Percentiles rank a stretch among this genome's conserved stretches.
Evolutionary conservation across 176 grass and related monocot genomes (phyloP).

Genomic region (Pontederia paniculata): DNA sequence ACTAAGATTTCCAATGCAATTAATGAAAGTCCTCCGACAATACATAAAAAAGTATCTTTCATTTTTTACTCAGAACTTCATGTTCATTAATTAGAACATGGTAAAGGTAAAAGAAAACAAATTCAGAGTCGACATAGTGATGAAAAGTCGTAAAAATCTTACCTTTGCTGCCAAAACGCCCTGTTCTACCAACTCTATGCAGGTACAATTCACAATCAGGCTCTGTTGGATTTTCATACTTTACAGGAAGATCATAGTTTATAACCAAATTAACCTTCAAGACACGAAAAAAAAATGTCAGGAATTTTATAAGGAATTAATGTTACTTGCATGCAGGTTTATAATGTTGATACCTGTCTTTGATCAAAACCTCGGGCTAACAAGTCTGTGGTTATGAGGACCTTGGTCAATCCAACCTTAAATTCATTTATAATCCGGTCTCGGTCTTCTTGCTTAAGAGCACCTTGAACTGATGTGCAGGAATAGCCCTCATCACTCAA

Average conservation of each 20-base stretch:
- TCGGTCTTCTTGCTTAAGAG: conserved; percentile 65
- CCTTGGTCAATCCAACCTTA: conserved; percentile 74
- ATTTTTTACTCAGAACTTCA: neutral
- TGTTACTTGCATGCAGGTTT: neutral
- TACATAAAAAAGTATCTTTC: neutral
- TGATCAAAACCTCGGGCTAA: conserved; percentile 93
- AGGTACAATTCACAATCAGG: conserved; percentile 92
- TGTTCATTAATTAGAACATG: neutral
- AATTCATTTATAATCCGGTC: conserved; percentile 91
- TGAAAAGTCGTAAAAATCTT: conserved; percentile 14
- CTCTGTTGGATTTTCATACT: conserved; percentile 42
- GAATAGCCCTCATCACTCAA: conserved; percentile 71
- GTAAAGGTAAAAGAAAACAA: neutral
- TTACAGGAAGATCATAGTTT: conserved; percentile 88
- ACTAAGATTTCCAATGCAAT: too few species aligned
- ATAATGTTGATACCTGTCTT: conserved; percentile 59
- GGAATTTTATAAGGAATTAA: conserved; percentile 10
- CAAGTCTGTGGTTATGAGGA: conserved; percentile 86
- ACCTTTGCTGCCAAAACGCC: conserved; percentile 92
- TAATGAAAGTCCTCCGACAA: too few species aligned
- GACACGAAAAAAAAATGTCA: conserved; percentile 8
- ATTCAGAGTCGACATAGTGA: too few species aligned
- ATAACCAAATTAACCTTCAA: conserved; percentile 90
- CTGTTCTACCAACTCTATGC: conserved; percentile 93
- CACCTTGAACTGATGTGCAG: conserved; percentile 87